Base-by-base conservation (phyloP, 768 basidiomycete species). In the Leccinum subgranulosum region DNA sequence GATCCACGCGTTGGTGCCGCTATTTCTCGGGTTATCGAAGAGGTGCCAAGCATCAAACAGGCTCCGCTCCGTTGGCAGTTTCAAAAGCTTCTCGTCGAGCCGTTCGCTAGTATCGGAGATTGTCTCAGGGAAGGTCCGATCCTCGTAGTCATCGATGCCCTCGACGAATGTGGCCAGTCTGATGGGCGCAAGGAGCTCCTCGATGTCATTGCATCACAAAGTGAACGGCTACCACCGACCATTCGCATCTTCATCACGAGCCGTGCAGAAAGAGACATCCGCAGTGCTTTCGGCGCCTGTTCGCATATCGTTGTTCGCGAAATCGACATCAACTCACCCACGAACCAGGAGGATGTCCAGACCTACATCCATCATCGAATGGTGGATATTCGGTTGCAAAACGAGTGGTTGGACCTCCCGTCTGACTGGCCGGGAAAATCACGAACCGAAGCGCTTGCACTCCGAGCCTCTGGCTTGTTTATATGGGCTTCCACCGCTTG, bases 401-500 rank as follows among this genome's bases (percentile, higher is more conserved):
- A 73, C 55, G 61, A 64, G 25, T 68, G 58, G 53, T 45, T 72
- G 36, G 61, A 59, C 6, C 62, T 73, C 9, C 46, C 72, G 4
- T 55, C 57, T 0, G 69, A 73, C 52, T 74, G 71, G 71, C 73
- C 71, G 0, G 73, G 73, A 3, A 52, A 63, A 23, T 25, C 51
- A 3, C 53, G 51, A 49, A 59, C 54, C 1, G 55, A 61, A 5
- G 63, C 63, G 4, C 64, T 72, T 3, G 52, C 59, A 1, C 49
- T 66, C 12, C 72, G 72, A 19, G 70, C 72, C 11, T 73, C 66
- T 43, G 71, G 71, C 3, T 61, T 73, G 31, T 74, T 74, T 49
- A 61, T 73, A 41, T 73, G 71, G 71, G 73, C 73, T 10, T 64
- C 52, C 15, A 74, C 71, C 11, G 73, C 73, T 6, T 72, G 72